A percentile compares a stretch with the other conserved stretches of the same genome.
Conservation (phyloP, 2,329 filamentous ascomycete species). For the Apiospora pterosperma region DNA sequence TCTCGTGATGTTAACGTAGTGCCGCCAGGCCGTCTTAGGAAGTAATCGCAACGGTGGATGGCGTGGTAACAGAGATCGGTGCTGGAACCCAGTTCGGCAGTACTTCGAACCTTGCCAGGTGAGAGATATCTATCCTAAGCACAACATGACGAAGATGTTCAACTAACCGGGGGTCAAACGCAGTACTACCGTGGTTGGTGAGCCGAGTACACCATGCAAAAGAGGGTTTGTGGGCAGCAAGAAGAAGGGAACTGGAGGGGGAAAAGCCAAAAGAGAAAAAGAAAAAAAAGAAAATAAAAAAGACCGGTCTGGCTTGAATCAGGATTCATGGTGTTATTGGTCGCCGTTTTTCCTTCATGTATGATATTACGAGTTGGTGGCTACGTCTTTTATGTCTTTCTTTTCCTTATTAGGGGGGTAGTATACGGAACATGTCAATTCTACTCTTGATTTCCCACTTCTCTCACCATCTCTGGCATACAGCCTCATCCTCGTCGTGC, state of each 20-base stretch:
- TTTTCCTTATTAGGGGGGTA: background rate
- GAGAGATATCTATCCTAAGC: too few relatives aligned
- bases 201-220: background rate
- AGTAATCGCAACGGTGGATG: too few relatives aligned
- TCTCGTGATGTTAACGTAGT: too few relatives aligned
- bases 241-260: too few relatives aligned
- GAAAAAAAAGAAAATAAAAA: background rate
- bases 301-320: background rate
- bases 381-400: background rate
- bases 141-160: too few relatives aligned
- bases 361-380: background rate
- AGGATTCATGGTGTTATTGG: background rate
- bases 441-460: background rate
- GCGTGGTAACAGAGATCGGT: too few relatives aligned
- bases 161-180: background rate
- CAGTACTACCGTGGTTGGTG: too few relatives aligned
- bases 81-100: too few relatives aligned
- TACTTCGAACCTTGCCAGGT: too few relatives aligned
- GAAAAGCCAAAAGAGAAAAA: background rate
- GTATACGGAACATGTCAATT: background rate
- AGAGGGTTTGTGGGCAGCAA: background rate
- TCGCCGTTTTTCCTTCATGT: background rate
- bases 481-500: slow-evolving; percentile 13
- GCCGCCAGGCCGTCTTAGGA: too few relatives aligned
- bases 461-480: slow-evolving; percentile 43